phyloP scores from a whole-genome alignment of 805 yeast species.

The Metschnikowia bowlesiae region DNA sequence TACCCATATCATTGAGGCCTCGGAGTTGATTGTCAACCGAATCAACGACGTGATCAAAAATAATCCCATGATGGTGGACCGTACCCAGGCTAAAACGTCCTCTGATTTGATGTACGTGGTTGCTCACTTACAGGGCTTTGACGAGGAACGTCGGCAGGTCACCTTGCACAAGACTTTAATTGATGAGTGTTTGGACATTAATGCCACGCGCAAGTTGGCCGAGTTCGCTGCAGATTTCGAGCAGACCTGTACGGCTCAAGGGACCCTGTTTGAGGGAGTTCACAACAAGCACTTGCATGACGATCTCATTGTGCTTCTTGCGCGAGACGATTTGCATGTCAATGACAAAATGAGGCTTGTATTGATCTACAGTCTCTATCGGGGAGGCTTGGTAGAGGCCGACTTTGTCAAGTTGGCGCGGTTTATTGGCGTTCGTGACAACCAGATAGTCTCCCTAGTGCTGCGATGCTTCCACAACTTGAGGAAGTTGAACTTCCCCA shows the following conservation, averaged over 20 bases:
- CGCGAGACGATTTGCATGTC: slow-evolving; percentile 44
- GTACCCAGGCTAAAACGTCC: slow-evolving; percentile 58
- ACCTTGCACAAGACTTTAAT: slow-evolving; percentile 57
- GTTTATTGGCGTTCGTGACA: slow-evolving; percentile 44
- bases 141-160: slow-evolving; percentile 58
- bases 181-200: slow-evolving; percentile 59
- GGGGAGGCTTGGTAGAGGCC: slow-evolving; percentile 73
- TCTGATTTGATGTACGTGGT: slow-evolving; percentile 73
- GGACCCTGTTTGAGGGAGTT: slow-evolving; percentile 63
- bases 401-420: slow-evolving; percentile 69
- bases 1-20: slow-evolving; percentile 69
- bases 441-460: slow-evolving; percentile 53
- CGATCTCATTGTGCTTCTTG: slow-evolving; percentile 53
- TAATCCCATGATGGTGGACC: slow-evolving; percentile 71
- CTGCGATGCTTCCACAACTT: slow-evolving; percentile 43
- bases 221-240: slow-evolving; percentile 77
- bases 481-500: slow-evolving; percentile 51
- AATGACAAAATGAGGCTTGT: slow-evolving; percentile 74
- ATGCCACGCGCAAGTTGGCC: slow-evolving; percentile 55
- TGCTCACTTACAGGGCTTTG: slow-evolving; percentile 63
- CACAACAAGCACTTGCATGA: slow-evolving; percentile 57
- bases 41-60: slow-evolving; percentile 63
- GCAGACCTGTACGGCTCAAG: slow-evolving; percentile 73
- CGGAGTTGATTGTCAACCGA: slow-evolving; percentile 53
- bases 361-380: slow-evolving; percentile 66